A percentile compares a stretch with the other conserved stretches of the same genome.
Evolutionary conservation across 306 rosid genomes (phyloP).

Genomic region (Glycine tomentella): DNA sequence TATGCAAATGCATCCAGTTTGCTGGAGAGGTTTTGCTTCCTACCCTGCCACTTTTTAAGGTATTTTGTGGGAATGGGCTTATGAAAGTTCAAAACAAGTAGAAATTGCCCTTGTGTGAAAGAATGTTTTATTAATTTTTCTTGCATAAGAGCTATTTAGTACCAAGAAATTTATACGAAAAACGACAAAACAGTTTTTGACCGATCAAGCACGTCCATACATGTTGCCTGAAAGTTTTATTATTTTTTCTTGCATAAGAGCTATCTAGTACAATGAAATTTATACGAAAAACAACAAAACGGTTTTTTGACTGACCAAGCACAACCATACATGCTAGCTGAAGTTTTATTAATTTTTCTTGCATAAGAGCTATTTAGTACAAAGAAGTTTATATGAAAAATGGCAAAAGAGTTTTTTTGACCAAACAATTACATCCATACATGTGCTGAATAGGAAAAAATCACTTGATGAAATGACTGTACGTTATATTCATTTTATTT

Average conservation of each 20-base stretch:
- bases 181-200: neutral
- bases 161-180: neutral
- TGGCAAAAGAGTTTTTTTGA: neutral
- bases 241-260: neutral
- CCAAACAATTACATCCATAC: neutral
- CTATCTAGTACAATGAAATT: neutral
- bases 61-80: conserved; percentile 10
- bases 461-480: neutral
- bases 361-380: neutral
- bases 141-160: neutral
- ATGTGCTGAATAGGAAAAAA: neutral
- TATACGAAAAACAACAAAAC: neutral
- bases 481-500: neutral
- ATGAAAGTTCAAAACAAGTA: neutral
- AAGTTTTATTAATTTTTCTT: neutral
- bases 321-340: neutral
- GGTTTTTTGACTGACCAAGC: neutral
- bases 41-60: neutral
- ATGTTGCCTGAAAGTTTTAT: neutral
- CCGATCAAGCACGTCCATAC: too few relatives aligned
- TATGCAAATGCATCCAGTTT: neutral
- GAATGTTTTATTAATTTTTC: neutral
- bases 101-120: neutral
- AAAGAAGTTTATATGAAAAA: neutral
- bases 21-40: conserved; percentile 2